These are phyloP conservation scores for Inga oerstediana DNA, from an alignment of 306 rosid species.

Conservation along the genomic window DNA sequence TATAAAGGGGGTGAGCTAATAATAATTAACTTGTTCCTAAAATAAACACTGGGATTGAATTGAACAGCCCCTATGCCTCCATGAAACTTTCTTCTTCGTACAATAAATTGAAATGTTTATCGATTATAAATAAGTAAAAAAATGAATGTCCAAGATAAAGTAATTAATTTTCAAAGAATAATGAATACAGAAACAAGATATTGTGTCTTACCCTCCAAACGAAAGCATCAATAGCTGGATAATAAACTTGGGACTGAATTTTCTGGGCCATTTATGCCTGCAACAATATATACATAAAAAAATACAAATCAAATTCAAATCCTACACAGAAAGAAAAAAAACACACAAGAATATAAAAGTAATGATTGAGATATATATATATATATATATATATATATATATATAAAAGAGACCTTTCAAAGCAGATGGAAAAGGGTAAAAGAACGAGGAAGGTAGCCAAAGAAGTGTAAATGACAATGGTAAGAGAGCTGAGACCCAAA, in stretches of 20 bases:
- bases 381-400: too few relatives aligned
- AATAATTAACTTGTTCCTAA: neutral
- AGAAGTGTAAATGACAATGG: slow-evolving; percentile 62
- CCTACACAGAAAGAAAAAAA: neutral
- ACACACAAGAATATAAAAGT: too few relatives aligned
- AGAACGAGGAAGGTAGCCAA: slow-evolving; percentile 63
- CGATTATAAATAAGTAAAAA: neutral
- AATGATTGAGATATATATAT: too few relatives aligned
- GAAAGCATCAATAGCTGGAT: slow-evolving; percentile 58
- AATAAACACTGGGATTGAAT: neutral
- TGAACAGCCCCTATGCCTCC: neutral
- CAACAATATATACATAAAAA: neutral
- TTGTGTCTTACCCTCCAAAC: slow-evolving; percentile 64
- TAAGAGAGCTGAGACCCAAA: slow-evolving; percentile 59
- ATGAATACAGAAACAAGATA: neutral
- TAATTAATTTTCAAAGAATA: too few relatives aligned
- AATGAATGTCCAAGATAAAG: neutral
- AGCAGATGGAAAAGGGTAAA: slow-evolving; percentile 62
- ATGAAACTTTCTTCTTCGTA: neutral
- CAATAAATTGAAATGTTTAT: neutral
- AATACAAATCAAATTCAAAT: too few relatives aligned
- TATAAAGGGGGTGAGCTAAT: slow-evolving; percentile 19
- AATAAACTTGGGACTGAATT: slow-evolving; percentile 51
- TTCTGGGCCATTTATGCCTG: slow-evolving; percentile 76
- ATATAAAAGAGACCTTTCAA: slow-evolving; percentile 55